These are phyloP conservation scores for Centaurea solstitialis DNA, from an alignment of 129 eudicot genomes.

Conservation along the genomic window DNA sequence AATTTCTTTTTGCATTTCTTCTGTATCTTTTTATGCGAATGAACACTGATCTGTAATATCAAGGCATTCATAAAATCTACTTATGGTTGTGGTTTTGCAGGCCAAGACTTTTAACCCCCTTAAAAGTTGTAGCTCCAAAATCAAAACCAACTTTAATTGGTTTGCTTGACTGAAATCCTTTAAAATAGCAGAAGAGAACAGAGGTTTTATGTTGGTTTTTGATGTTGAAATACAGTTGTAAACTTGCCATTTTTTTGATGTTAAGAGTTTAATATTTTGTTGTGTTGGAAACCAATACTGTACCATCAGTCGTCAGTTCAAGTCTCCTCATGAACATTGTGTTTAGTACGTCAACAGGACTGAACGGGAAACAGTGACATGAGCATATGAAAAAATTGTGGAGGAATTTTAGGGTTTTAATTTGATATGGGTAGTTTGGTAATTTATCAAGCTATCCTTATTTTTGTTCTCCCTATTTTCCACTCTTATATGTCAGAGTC, in stretches of 20 bases:
- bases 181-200: neutral
- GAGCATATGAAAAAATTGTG: neutral
- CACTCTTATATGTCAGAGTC: too few relatives aligned
- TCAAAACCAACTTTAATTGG: slow-evolving; percentile 1
- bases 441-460: too few relatives aligned
- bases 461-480: too few relatives aligned
- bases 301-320: neutral
- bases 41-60: neutral
- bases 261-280: slow-evolving; percentile 3
- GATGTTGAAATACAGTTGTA: slow-evolving; percentile 27
- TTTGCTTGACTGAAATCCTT: neutral
- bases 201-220: slow-evolving; percentile 26
- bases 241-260: slow-evolving; percentile 12
- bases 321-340: neutral
- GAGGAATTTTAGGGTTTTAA: neutral
- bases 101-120: neutral
- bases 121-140: slow-evolving; percentile 3
- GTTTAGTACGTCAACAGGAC: neutral
- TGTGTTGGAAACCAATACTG: neutral
- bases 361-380: neutral
- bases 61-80: neutral
- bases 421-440: neutral
- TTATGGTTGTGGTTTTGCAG: slow-evolving; percentile 19
- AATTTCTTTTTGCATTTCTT: neutral
- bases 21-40: neutral